Evolutionary conservation across 192 early-diverging fungal species (phyloP).

Genomic region (Entomortierella chlamydospora): DNA sequence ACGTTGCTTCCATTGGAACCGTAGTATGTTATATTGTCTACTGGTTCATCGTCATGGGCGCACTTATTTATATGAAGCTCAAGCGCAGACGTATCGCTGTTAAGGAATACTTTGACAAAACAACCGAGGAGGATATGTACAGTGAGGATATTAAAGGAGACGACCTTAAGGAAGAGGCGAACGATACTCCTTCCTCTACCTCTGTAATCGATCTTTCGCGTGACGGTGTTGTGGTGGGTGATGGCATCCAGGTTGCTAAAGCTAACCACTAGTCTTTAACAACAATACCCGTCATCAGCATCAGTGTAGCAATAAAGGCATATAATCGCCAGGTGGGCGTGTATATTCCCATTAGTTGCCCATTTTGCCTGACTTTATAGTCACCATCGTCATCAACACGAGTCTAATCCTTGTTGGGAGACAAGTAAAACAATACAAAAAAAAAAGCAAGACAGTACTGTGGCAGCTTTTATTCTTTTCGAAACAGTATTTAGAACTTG

Average conservation of each 20-base stretch:
- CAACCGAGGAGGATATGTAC: background rate
- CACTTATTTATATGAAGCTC: slow-evolving; percentile 60
- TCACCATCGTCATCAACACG: no score
- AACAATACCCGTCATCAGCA: no score
- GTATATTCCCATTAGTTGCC: no score
- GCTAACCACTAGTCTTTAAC: no score
- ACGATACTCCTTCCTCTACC: background rate
- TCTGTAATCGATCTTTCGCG: no score
- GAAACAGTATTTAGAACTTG: slow-evolving; percentile 46
- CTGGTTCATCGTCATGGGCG: slow-evolving; percentile 71
- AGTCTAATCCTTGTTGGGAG: no score
- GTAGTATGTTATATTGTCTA: slow-evolving; percentile 82
- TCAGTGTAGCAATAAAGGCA: no score
- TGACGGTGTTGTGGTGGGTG: no score
- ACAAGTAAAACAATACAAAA: background rate
- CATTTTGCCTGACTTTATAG: no score
- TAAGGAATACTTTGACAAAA: background rate
- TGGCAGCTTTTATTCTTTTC: background rate
- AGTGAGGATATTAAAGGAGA: background rate
- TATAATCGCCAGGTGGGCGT: no score
- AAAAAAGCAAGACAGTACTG: background rate
- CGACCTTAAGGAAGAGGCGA: background rate
- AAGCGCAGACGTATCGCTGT: slow-evolving; percentile 21
- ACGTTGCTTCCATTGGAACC: slow-evolving; percentile 77
- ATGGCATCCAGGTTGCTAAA: no score